Conservation (phyloP, 2,329 filamentous ascomycete genomes). For the Alternaria novae-zelandiae region DNA sequence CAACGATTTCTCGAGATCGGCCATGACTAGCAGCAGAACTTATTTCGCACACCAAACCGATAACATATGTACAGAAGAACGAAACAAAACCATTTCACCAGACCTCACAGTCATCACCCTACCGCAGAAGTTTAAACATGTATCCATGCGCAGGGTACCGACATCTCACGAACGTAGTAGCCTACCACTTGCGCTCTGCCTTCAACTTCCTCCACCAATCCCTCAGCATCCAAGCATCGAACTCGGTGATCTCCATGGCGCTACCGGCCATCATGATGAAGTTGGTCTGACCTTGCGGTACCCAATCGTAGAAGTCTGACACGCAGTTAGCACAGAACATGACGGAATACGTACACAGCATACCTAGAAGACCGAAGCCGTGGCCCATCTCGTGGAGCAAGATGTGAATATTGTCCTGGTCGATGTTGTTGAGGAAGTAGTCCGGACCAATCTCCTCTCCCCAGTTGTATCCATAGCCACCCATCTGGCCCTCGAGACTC, state of each 20-base stretch:
- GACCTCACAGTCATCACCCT: background rate
- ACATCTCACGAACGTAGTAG: background rate
- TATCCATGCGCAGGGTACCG: background rate
- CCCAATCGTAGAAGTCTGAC: constrained; percentile 53
- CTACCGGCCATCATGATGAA: constrained; percentile 58
- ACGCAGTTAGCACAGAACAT: background rate
- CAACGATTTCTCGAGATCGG: no score
- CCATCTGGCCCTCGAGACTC: constrained; percentile 46
- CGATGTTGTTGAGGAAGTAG: constrained; percentile 51
- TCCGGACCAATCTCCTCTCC: constrained; percentile 54
- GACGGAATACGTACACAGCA: background rate
- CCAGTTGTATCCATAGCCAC: constrained; percentile 56
- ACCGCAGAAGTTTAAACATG: no score
- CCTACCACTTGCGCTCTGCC: constrained; percentile 21
- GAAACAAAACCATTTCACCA: background rate
- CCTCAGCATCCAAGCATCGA: constrained; percentile 58
- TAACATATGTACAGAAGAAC: background rate
- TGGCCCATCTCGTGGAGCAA: constrained; percentile 55
- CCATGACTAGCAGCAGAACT: background rate
- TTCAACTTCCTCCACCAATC: constrained; percentile 54
- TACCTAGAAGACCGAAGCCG: constrained; percentile 47
- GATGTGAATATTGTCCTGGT: constrained; percentile 51
- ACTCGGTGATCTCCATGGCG: constrained; percentile 53
- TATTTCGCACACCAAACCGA: background rate
- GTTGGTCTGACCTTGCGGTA: constrained; percentile 49